Base-by-base conservation (phyloP, 345 rosid genomes). In the Pugionium dolabratum region DNA sequence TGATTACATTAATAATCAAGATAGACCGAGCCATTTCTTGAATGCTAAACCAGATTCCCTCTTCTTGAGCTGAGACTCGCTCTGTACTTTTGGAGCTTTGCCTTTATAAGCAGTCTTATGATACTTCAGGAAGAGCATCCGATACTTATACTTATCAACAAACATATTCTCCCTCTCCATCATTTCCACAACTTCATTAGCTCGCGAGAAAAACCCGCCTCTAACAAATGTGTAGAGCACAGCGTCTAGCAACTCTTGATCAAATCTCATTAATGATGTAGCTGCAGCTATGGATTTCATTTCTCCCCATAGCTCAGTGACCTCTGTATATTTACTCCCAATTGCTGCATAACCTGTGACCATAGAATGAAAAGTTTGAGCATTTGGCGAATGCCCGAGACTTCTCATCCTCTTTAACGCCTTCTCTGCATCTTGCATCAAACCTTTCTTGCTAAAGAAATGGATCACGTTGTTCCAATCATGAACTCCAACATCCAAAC, bases 401-500 rank as follows among this genome's bases (percentile, higher is more conserved):
- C 81, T 88, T 77, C 83, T 82, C 96, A 90, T 90, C 76, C 84
- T 94, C 77, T 69, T 81, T 71, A 90, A 69, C 11, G 96, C 97
- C 79, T 86, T 90, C 74, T 88, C 99, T 2, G 99, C 99, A 71
- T 90, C 99, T 59, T 82, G 80, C 97, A 90, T 94, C 69, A 94
- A 74, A 75, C 96, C 82, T 81, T 88, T 94, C 77, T 85, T 90
- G 64, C 88, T 77, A 81, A 94, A 94, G 66, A 94, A 94, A 51
- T 90, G 88, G 62, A 94, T 85, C 55, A 88, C 91, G 32, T 83
- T 90, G 78, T 90, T 94, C 97, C 97, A 90, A 50, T 88, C 96
- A 66, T 90, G 90, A 57, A 90, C 86, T 6, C 84, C 96, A 4
- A 83, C 73, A 64, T 94, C 89, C 59, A 79, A 69, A 58, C 73